Percentiles rank a stretch among this genome's conserved stretches.
Conservation (phyloP, 495 filamentous ascomycete genomes). For the Penicillium subrubescens region DNA sequence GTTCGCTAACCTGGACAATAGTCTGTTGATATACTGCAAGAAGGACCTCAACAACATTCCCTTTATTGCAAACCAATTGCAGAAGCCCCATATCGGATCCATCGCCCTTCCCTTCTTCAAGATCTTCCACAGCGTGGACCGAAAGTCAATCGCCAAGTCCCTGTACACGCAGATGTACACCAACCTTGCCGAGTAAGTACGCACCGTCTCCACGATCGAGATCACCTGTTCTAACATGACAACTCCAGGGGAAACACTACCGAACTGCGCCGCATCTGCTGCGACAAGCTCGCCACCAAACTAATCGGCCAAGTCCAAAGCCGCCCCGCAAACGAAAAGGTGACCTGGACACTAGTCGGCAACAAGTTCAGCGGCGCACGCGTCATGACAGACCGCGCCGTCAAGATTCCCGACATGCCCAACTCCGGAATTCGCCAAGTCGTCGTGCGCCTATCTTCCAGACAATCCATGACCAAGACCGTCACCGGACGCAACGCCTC, state of each 20-base stretch:
- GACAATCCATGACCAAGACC: constrained; percentile 54
- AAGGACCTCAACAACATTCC: constrained; percentile 27
- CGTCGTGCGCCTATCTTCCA: constrained; percentile 68
- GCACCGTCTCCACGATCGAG: neutral
- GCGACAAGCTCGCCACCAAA: constrained; percentile 56
- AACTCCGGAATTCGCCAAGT: constrained; percentile 65
- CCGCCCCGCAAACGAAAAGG: constrained; percentile 51
- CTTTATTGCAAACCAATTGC: constrained; percentile 25
- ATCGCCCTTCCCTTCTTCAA: constrained; percentile 30
- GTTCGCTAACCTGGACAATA: constrained; percentile 35
- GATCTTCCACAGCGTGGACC: constrained; percentile 4
- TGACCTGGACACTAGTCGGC: constrained; percentile 66
- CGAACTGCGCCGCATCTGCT: constrained; percentile 60
- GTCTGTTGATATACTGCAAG: constrained; percentile 46
- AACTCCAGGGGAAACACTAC: constrained; percentile 55
- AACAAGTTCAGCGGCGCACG: constrained; percentile 61
- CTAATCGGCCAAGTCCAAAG: constrained; percentile 57
- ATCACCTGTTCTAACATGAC: neutral
- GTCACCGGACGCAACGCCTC: neutral
- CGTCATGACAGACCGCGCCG: constrained; percentile 61
- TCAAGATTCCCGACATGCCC: constrained; percentile 48
- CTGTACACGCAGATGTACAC: constrained; percentile 72
- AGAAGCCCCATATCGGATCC: constrained; percentile 2
- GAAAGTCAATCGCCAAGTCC: constrained; percentile 37
- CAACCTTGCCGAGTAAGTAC: constrained; percentile 64